phyloP scores from a whole-genome alignment of 2,329 filamentous ascomycete species.

The Fusarium tanahbumbuense region DNA sequence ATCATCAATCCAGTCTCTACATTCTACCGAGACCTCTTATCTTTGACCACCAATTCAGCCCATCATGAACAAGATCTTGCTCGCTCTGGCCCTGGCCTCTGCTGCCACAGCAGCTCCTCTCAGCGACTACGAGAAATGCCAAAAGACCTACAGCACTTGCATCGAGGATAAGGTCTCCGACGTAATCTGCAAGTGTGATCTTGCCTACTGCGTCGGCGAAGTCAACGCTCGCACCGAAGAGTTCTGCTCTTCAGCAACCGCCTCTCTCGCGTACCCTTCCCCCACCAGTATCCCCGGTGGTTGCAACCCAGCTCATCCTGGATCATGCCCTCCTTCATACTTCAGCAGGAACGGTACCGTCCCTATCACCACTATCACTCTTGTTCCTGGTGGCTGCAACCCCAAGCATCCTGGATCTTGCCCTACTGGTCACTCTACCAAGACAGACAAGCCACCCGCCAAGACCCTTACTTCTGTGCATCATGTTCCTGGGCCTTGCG shows the following conservation, averaged over 20 bases:
- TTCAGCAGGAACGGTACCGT: neutral
- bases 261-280: slow-evolving; percentile 5
- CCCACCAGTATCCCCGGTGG: slow-evolving; percentile 21
- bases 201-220: neutral
- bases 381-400: neutral
- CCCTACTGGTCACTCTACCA: neutral
- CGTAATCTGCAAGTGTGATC: neutral
- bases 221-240: slow-evolving; percentile 8
- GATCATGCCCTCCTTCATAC: slow-evolving; percentile 14
- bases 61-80: slow-evolving; percentile 14
- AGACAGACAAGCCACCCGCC: neutral
- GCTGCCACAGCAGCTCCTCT: slow-evolving; percentile 15
- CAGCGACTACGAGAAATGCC: slow-evolving; percentile 1
- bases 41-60: neutral
- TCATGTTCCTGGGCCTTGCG: neutral
- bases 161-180: neutral
- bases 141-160: neutral
- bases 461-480: neutral
- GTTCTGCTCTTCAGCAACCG: slow-evolving; percentile 12
- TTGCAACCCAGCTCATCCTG: slow-evolving; percentile 30
- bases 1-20: neutral
- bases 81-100: slow-evolving; percentile 16
- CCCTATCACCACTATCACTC: neutral
- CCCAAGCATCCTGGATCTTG: neutral
- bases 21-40: neutral